Evolutionary conservation across 805 yeast species (phyloP), one percentile per base, ranked within the genome.

Genomic region (Maudiozyma pseudohumilis): DNA sequence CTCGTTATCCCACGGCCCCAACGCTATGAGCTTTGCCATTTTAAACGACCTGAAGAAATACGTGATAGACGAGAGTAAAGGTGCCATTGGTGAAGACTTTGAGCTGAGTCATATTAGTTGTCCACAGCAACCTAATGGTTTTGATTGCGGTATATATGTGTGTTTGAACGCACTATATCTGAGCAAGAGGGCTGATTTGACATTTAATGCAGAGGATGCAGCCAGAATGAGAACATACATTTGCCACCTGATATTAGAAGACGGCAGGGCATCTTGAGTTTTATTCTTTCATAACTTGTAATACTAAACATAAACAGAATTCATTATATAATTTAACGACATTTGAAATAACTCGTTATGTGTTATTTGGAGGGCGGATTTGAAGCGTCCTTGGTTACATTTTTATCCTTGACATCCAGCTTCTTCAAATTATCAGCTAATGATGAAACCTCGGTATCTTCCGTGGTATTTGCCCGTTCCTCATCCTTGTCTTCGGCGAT

Each of bases 61-160:
- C 53, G 72, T 89, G 68, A 47, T 60, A 2, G 69, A 73, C 24
- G 96, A 92, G 59, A 72, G 85, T 5, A 68, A 70, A 36, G 60
- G 64, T 1, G 46, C 56, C 4, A 29, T 56, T 10, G 66, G 67
- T 6, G 43, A 54, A 25, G 64, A 61, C 16, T 59, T 54, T 34
- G 57, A 54, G 12, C 39, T 58, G 15, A 39, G 43, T 12, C 66
- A 60, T 27, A 43, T 56, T 2, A 54, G 60, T n/a, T 69, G 88
- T 30, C 97, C 98, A 1, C 84, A 80, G 47, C 98, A 92, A 55
- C 65, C 69, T 20, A 92, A 92, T 53, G 96, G 96, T 0, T 84
- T 56, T 47, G 98, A 92, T 59, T 92, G 98, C 64, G 98, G 98
- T 6, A 94, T 89, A 2, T 92, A 88, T 53, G 73, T 94, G 2